Base-by-base conservation (phyloP, 2,329 filamentous ascomycete species). In the Knoxdaviesia capensis region DNA sequence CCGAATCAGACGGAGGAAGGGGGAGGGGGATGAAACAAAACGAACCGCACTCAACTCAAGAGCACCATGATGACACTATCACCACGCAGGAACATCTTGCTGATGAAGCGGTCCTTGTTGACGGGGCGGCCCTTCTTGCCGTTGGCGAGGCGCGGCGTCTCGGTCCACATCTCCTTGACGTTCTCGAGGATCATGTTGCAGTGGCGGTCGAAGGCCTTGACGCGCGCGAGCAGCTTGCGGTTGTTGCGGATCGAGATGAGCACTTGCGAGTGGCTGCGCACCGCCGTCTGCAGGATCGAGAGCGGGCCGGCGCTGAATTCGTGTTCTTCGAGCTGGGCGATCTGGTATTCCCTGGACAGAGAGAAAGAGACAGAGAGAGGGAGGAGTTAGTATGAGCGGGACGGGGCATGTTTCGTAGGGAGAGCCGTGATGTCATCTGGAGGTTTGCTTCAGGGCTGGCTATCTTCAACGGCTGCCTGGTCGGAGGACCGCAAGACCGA, bases 151-250 rank as follows among this genome's bases (percentile, higher is more conserved):
- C 77, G 68, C 40, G 88, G 86, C 43, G 82, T 90, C 65, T 98
- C 90, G 7, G 87, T 94, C 90, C 90, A 98, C 88, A 98, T 96
- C 66, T 98, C 90, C 70, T 64, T 63, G 38, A 92, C 86, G 52
- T 94, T 94, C 68, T 94, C 86, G 39, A 94, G 68, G 4, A 94
- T 83, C 90, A 98, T 96, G 65, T 98, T 98, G 74, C 87, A 96
- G 64, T 98, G 90, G 46, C 90, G 74, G 63, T 98, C 90, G 59
- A 98, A 98, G 6, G 90, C 90, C 69, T 98, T 98, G 56, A 98
- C 88, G 49, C 90, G 81, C 41, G 88, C 90, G 43, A 98, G 78
- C 39, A 98, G 72, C 69, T 98, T 98, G 63, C 88, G 82, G 69
- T 96, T 96, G 74, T 94, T 94, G 50, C 90, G 86, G 65, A 88